phyloP scores from a whole-genome alignment of 805 yeast species.

The Candida nitratophila region DNA sequence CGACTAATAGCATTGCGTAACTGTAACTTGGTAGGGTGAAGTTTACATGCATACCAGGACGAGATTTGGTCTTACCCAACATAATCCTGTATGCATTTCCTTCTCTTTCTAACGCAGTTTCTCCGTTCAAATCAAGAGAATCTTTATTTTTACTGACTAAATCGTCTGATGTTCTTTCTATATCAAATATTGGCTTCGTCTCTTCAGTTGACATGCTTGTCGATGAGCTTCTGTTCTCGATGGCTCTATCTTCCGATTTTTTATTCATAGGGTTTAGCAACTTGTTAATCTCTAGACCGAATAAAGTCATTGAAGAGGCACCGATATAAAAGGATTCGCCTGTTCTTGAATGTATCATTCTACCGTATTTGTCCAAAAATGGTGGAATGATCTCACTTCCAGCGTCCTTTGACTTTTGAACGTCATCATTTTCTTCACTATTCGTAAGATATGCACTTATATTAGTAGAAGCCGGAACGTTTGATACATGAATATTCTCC shows the following conservation, averaged over 20 bases:
- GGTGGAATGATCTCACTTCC: constrained; percentile 58
- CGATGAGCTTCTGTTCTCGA: too few relatives aligned
- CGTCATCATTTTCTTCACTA: not conserved
- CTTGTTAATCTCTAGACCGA: constrained; percentile 70
- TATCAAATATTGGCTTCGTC: too few relatives aligned
- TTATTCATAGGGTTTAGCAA: constrained; percentile 16
- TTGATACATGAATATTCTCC: not conserved
- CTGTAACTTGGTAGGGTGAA: constrained; percentile 71
- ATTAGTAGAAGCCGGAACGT: not conserved
- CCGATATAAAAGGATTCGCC: constrained; percentile 76
- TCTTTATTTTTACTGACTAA: not conserved
- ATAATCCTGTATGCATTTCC: constrained; percentile 72
- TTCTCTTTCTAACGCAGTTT: constrained; percentile 62
- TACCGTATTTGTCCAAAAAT: constrained; percentile 63
- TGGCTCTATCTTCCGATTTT: not conserved
- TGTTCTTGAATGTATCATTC: constrained; percentile 65
- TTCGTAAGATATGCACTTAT: not conserved
- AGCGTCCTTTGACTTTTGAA: not conserved
- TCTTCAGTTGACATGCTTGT: constrained; percentile 10
- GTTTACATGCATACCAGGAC: constrained; percentile 63
- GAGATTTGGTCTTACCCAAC: constrained; percentile 57
- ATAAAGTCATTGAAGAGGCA: constrained; percentile 75
- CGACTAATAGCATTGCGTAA: constrained; percentile 67
- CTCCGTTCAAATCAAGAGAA: constrained; percentile 13
- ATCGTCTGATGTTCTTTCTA: not conserved